Percentiles rank a stretch among this genome's conserved stretches.
These are phyloP conservation scores for Sporothrix phasma DNA, from an alignment of 2,329 filamentous ascomycete genomes.

Conservation along the genomic window DNA sequence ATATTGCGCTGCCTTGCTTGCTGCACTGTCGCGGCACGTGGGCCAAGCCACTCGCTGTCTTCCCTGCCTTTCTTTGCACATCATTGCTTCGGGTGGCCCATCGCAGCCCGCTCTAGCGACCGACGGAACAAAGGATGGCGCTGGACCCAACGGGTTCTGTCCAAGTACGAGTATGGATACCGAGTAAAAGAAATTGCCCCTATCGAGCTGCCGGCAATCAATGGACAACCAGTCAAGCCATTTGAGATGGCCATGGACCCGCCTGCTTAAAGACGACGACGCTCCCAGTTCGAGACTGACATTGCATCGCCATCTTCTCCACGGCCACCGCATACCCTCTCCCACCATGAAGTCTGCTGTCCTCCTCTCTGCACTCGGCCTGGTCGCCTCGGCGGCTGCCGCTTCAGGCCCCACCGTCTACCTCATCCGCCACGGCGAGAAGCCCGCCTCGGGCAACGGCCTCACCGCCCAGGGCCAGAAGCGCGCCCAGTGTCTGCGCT, in stretches of 20 bases:
- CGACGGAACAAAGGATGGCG: background rate
- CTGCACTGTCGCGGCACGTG: background rate
- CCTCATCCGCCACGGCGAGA: constrained; percentile 55
- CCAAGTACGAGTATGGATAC: too few species aligned
- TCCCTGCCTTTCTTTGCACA: background rate
- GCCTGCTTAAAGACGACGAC: too few species aligned
- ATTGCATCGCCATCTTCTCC: background rate
- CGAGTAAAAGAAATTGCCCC: too few species aligned
- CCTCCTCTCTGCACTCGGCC: background rate
- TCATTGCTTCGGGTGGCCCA: background rate
- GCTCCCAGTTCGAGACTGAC: too few species aligned
- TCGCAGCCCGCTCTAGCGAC: background rate
- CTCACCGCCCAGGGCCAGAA: constrained; percentile 41
- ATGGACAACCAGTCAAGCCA: too few species aligned
- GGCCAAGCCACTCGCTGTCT: constrained; percentile 2
- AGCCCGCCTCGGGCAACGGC: constrained; percentile 42
- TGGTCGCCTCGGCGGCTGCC: background rate
- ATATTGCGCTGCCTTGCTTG: background rate
- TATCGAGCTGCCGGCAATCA: too few species aligned
- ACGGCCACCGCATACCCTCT: background rate
- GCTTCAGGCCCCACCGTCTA: constrained; percentile 41
- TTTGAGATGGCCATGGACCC: too few species aligned
- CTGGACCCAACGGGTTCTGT: too few species aligned
- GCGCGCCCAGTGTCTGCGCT: constrained; percentile 49
- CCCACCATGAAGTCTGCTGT: background rate